Conservation (phyloP, 2,329 filamentous ascomycete species). For the Pleomassaria siparia region DNA sequence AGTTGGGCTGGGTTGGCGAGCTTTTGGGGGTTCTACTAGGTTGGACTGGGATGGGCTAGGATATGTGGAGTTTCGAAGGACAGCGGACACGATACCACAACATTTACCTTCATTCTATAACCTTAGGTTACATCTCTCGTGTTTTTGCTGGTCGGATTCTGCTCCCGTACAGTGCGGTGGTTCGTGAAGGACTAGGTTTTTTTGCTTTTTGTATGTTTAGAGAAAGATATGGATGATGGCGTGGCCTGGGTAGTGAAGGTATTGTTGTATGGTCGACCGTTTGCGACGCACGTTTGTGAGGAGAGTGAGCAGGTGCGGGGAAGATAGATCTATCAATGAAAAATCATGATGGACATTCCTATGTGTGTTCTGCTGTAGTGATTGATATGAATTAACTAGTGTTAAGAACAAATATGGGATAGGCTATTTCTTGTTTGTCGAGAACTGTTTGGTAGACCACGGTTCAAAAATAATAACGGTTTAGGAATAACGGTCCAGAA, state of each 20-base stretch:
- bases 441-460: too few relatives aligned
- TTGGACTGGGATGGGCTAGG: not conserved
- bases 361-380: not conserved
- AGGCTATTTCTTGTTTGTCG: too few relatives aligned
- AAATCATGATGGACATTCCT: not conserved
- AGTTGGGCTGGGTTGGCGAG: conserved; percentile 2
- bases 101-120: conserved; percentile 18
- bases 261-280: not conserved
- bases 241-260: not conserved
- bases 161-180: not conserved
- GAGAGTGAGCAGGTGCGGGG: not conserved
- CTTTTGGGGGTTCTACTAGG: conserved; percentile 1
- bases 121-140: conserved; percentile 10
- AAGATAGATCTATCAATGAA: conserved; percentile 1
- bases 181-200: not conserved
- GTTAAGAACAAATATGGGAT: too few relatives aligned
- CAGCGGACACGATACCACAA: conserved; percentile 34
- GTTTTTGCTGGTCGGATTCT: not conserved
- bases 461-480: too few relatives aligned
- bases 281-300: not conserved
- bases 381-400: not conserved
- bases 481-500: too few relatives aligned
- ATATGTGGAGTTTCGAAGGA: conserved; percentile 18
- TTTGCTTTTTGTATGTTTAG: conserved; percentile 13
- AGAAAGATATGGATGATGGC: not conserved